Conservation (phyloP, 225 moss, liverwort and hornwort genomes). For the Polytrichum commune region DNA sequence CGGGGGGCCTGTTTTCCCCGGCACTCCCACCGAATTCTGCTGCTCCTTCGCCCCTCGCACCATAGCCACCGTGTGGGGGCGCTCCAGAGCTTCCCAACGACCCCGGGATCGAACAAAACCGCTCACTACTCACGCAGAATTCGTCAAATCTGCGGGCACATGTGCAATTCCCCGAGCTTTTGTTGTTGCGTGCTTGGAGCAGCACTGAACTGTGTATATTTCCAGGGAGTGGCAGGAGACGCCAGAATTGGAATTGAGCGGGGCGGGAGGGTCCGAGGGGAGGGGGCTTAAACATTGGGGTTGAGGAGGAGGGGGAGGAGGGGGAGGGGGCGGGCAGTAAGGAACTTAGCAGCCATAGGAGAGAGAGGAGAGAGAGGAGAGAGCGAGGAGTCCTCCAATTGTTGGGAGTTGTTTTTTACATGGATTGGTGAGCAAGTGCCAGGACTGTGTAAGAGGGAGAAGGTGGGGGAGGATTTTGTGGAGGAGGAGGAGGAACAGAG, state of each 20-base stretch:
- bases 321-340: conserved; percentile 11
- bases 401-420: conserved; percentile 29
- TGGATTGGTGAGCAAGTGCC: conserved; percentile 44
- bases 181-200: background rate
- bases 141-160: background rate
- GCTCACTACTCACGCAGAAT: background rate
- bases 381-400: background rate
- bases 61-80: background rate
- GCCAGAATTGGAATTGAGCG: background rate
- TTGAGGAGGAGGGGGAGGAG: background rate
- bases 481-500: conserved; percentile 18
- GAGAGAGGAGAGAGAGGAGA: conserved; percentile 12
- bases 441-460: conserved; percentile 5
- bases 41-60: background rate
- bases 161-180: background rate
- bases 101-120: conserved; percentile 16
- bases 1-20: too few species aligned
- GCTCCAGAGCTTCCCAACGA: background rate
- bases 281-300: background rate
- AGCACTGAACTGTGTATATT: too few species aligned
- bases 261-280: background rate
- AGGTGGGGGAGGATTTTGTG: conserved; percentile 28
- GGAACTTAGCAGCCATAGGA: conserved; percentile 19
- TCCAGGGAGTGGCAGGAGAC: too few species aligned
- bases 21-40: too few species aligned